phyloP scores from a whole-genome alignment of 2,329 filamentous ascomycete genomes.

The Colletotrichum gigasporum region DNA sequence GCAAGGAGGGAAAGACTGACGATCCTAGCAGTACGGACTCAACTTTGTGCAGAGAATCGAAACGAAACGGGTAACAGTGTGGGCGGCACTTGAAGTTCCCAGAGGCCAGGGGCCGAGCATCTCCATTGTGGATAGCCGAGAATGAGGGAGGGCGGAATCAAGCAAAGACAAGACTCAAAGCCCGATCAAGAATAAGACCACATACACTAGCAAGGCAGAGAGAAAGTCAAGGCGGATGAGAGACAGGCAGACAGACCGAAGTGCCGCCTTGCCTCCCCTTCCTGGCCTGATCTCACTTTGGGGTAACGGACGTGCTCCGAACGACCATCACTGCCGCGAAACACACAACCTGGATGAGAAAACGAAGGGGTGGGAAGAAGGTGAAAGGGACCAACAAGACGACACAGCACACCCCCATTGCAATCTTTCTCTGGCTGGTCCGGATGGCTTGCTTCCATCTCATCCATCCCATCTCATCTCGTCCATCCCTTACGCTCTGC shows the following conservation, averaged over 20 bases:
- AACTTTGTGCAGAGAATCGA: conserved; percentile 14
- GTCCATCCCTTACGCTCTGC: neutral
- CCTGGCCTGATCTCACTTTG: neutral
- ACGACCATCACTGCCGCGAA: conserved; percentile 11
- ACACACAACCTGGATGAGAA: conserved; percentile 18
- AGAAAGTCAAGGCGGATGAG: neutral
- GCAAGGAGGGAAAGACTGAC: neutral
- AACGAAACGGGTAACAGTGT: conserved; percentile 26
- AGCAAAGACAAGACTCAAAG: neutral
- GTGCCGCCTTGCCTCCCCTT: neutral
- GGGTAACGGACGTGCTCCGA: conserved; percentile 7
- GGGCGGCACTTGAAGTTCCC: conserved; percentile 13
- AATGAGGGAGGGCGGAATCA: neutral
- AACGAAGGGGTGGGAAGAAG: neutral
- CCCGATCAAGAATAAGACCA: neutral
- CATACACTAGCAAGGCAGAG: no score
- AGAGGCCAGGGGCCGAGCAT: neutral
- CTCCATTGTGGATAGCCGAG: neutral
- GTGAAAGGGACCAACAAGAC: conserved; percentile 5
- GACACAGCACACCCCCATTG: conserved; percentile 7
- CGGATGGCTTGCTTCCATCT: conserved; percentile 11
- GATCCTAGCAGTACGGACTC: neutral
- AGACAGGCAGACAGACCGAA: neutral
- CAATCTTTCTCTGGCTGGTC: conserved; percentile 10
- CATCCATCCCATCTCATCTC: conserved; percentile 23